Evolutionary conservation across 1,139 yeast species (phyloP), one percentile per base, ranked within the genome.

Genomic region (Hyphopichia fennica): DNA sequence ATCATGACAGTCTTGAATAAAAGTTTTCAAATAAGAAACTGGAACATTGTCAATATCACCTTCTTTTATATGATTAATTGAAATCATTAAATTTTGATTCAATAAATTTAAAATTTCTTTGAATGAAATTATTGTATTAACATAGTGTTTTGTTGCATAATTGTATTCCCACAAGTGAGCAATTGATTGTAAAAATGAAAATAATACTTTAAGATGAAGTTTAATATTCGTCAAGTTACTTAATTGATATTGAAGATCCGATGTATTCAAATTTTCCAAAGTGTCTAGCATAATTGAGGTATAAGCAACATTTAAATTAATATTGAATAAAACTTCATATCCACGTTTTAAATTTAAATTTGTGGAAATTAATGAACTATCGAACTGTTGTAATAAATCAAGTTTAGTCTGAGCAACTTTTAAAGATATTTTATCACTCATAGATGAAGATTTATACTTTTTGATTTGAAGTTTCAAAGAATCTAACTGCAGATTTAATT

Each of bases 401-500:
- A 50, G 32, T 22, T 45, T 45, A 9, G 44, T 29, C 29, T 48
- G 48, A 13, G 51, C 43, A 30, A 50, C 22, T 29, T 39, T 44
- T 28, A 38, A 34, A 7, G 41, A 38, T 11, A 38, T 28, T 33
- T 38, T 38, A 33, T 49, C 47, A 9, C 49, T 44, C 20, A 39
- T 41, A 30, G 47, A 49, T 9, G 47, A 23, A 2, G 50, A n/a
- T 17, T 50, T 48, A 17, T 43, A 38, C 31, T 50, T 49, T 25
- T 46, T 50, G 22, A 57, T 38, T 37, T 58, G 52, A 18, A 57
- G 49, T 30, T 47, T 45, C 27, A 54, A 45, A 3, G 53, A 42
- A 25, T 56, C 61, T n/a, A 54, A 39, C 29, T 52, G 39, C 27
- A 43, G 23, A 15, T 36, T 28, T 9, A 44, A 27, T n/a, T 41